Conservation (phyloP, 192 early-diverging fungal species). For the Helicostylum pulchrum region DNA sequence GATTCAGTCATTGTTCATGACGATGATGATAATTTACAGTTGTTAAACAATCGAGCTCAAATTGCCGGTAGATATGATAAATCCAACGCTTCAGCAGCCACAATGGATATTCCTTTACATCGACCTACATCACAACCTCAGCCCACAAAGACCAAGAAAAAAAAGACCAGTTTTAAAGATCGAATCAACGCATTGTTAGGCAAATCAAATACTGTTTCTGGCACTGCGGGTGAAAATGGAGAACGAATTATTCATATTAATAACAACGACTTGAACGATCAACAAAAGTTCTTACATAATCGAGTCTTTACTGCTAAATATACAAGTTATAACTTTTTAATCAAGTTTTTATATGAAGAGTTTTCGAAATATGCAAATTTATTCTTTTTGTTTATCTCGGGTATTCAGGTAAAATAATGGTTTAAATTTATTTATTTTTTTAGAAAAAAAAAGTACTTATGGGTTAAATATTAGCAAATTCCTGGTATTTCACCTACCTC, state of each 20-base stretch:
- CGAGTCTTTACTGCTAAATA: slow-evolving; percentile 95
- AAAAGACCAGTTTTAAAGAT: neutral
- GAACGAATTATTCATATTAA: slow-evolving; percentile 86
- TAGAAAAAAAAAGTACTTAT: neutral
- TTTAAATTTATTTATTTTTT: slow-evolving; percentile 1
- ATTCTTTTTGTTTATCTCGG: slow-evolving; percentile 97
- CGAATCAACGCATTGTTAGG: neutral
- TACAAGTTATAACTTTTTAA: slow-evolving; percentile 87
- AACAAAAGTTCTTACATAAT: slow-evolving; percentile 87
- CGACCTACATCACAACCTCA: neutral
- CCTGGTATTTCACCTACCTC: slow-evolving; percentile 91
- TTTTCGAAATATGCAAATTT: slow-evolving; percentile 99
- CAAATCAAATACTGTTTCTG: slow-evolving; percentile 1
- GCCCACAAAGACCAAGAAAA: neutral
- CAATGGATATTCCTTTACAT: neutral
- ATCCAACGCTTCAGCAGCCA: neutral
- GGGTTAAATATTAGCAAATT: slow-evolving; percentile 72
- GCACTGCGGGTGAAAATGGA: slow-evolving; percentile 1
- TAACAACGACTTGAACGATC: slow-evolving; percentile 72
- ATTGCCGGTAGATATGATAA: neutral
- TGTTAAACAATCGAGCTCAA: neutral
- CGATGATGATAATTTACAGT: slow-evolving; percentile 21
- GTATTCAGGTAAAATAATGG: slow-evolving; percentile 72
- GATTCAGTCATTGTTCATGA: slow-evolving; percentile 20
- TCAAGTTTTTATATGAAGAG: slow-evolving; percentile 95